Base-by-base conservation (phyloP, 2,329 filamentous ascomycete genomes). In the Sodiomyces alkalinus region DNA sequence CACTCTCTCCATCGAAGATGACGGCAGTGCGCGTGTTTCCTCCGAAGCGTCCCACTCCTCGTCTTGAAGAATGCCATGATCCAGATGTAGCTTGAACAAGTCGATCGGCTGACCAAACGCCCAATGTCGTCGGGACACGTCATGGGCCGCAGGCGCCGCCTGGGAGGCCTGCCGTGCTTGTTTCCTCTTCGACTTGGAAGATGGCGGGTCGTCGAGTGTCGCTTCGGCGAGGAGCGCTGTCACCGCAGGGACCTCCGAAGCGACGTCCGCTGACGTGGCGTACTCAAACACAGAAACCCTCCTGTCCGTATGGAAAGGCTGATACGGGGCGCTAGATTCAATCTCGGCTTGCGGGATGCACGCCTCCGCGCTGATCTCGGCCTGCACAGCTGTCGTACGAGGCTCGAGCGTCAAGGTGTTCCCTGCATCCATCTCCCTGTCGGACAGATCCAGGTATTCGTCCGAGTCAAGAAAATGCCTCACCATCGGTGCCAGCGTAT, bases 311-410 rank as follows among this genome's bases (percentile, higher is more conserved):
- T 96, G 87, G 57, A 96, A 94, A 1, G 90, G 87, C 44, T 93
- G 86, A 43, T 93, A 96, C 3, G 87, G 83, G 4, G 86, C 80
- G 45, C 87, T 94, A 2, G 87, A 93, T 47, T 98, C 90, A 39
- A 93, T 92, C 57, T 94, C 86, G 5, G 82, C 83, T 38, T 76
- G 70, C 1, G 73, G 72, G 32, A 70, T 86, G 47, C 57, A 79
- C 48, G 55, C 80, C 51, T 60, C 78, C 48, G 59, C 66, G 31
- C 52, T 57, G 43, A 49, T 55, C 42, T 55, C 59, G 38, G 38
- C 43, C 41, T 43, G 48, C 30, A 46, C 43, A 22, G 52, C 41
- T 39, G 51, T 52, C 30, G 49, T 50, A 41, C 49, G 55, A 42
- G 38, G 55, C 35, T 57, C 61, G 36, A 61, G 58, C 31, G 68